Evolutionary conservation across 169 alveolate species (phyloP).

Genomic region (Cryptosporidium sp.): DNA sequence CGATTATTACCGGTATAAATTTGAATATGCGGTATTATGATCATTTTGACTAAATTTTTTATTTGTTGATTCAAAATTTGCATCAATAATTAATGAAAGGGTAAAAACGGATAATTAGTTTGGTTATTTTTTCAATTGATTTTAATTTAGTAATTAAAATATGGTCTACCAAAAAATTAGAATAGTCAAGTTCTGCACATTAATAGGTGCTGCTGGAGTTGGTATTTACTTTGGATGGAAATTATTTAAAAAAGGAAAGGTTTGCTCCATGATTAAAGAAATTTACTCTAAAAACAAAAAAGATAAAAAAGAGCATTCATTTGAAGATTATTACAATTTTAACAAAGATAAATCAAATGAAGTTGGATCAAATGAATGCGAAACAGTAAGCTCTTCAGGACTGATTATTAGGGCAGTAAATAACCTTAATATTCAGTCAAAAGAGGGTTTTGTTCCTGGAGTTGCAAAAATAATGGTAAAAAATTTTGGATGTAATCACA

Average conservation of each 20-base stretch:
- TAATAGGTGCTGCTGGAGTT: constrained; percentile 46
- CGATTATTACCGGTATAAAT: background rate
- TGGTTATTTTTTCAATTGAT: background rate
- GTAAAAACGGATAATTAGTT: background rate
- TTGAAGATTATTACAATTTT: background rate
- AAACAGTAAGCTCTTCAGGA: constrained; percentile 18
- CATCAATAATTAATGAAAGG: background rate
- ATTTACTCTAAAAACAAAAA: background rate
- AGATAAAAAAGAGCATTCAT: background rate
- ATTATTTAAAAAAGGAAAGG: background rate
- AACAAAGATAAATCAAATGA: background rate
- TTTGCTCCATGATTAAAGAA: constrained; percentile 9
- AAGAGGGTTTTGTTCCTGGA: constrained; percentile 84
- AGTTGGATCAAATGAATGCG: background rate
- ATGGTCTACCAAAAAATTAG: constrained; percentile 3
- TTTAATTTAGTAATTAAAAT: background rate
- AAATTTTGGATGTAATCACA: constrained; percentile 99
- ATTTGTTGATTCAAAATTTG: background rate
- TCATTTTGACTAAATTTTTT: constrained; percentile 9
- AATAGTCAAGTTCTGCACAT: constrained; percentile 24
- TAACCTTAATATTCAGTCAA: background rate
- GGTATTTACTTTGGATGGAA: constrained; percentile 59
- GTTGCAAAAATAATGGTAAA: constrained; percentile 90
- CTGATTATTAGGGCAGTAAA: constrained; percentile 3
- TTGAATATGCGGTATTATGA: constrained; percentile 11